A percentile compares a stretch with the other conserved stretches of the same genome.
Evolutionary conservation across 768 basidiomycete species (phyloP).

Genomic region (Panellus pusillus): DNA sequence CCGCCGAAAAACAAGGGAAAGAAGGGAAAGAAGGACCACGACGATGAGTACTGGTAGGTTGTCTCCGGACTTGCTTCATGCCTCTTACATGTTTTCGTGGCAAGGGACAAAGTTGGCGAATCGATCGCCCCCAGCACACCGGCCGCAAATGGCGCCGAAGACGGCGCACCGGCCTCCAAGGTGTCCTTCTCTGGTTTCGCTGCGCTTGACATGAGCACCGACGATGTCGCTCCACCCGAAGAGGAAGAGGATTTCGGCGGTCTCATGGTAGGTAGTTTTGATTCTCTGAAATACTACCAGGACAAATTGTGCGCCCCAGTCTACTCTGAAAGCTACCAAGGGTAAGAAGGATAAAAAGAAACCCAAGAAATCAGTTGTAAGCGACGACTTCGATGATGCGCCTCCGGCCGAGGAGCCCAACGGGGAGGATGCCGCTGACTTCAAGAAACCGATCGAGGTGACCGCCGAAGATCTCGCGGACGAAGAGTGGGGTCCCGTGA

Average conservation of each 20-base stretch:
- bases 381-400: conserved; percentile 29
- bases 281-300: conserved; percentile 12
- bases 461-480: conserved; percentile 54
- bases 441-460: conserved; percentile 23
- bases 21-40: conserved; percentile 79
- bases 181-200: conserved; percentile 54
- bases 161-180: conserved; percentile 31
- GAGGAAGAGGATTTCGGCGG: conserved; percentile 73
- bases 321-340: conserved; percentile 60
- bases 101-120: conserved; percentile 68
- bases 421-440: conserved; percentile 21
- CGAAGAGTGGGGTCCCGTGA: conserved; percentile 68
- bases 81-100: conserved; percentile 1
- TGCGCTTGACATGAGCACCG: conserved; percentile 41
- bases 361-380: conserved; percentile 33
- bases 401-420: conserved; percentile 29
- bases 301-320: conserved; percentile 39
- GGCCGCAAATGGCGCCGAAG: conserved; percentile 49
- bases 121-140: conserved; percentile 44
- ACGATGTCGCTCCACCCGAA: conserved; percentile 37
- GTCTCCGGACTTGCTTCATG: not conserved
- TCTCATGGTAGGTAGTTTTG: conserved; percentile 61
- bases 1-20: conserved; percentile 76
- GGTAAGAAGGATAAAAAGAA: conserved; percentile 58
- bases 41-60: conserved; percentile 79